Evolutionary conservation across 352 stramenopile species (phyloP), one percentile per base, ranked within the genome.

Genomic region (Pythium phragmitis): DNA sequence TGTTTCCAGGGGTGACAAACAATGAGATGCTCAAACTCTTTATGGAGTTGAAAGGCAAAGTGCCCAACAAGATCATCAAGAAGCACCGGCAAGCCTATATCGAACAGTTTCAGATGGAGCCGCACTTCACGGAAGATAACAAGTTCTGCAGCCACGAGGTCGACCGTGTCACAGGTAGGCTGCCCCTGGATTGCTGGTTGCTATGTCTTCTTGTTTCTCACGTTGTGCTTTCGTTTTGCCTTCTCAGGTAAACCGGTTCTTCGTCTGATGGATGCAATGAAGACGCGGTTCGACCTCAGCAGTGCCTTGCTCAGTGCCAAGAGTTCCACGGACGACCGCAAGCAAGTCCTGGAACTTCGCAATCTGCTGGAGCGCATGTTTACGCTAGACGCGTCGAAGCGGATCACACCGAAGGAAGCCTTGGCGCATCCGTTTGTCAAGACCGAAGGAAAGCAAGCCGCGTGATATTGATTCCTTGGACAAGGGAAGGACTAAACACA

Each of bases 21-120:
- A 99, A 99, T 70, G 96, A 99, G 60, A 98, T 98, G 94, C 82
- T 98, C 42, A 94, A 93, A 70, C 69, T 94, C 12, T 98, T 99
- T 69, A 99, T 99, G 97, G 88, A 98, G 69, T 59, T 98, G 33
- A 97, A 99, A 78, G 85, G 87, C 21, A 92, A 92, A 57, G 75
- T 93, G 23, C 84, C 87, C 8, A 89, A 89, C 63, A 96, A 96
- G 67, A 67, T 94, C 46, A 88, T 96, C 60, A 89, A 90, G 69
- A 89, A 84, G 33, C 87, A 96, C 48, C 85, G 87, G 12, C 67
- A 77, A 62, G 74, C 77, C 13, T 94, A 92, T 56, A 73, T 93
- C 11, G 87, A 94, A 16, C 82, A 90, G 60, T 87, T 96, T 47
- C 70, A 85, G 57, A 93, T 89, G 79, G 87, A 96, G 57, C 87